Evolutionary conservation across 225 moss, liverwort and hornwort species (phyloP).

Genomic region (Sphagnum tenellum): DNA sequence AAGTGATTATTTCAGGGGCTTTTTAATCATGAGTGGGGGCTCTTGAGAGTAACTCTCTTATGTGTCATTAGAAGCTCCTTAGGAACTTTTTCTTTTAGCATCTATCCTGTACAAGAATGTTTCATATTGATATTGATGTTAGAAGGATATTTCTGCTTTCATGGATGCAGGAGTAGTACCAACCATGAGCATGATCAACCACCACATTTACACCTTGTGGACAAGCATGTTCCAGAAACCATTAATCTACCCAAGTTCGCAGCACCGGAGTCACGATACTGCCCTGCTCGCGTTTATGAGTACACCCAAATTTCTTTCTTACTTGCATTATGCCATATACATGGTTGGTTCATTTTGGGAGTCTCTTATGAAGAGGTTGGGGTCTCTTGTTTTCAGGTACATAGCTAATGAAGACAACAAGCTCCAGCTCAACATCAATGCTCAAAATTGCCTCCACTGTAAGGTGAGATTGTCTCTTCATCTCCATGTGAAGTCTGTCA

Average conservation of each 20-base stretch:
- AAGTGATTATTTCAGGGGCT: too few species aligned
- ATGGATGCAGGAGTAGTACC: constrained; percentile 63
- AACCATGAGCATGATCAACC: constrained; percentile 93
- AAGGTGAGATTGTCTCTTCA: constrained; percentile 36
- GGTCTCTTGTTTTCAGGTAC: constrained; percentile 28
- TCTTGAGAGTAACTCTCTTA: too few species aligned
- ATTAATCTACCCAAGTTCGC: constrained; percentile 63
- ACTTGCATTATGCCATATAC: too few species aligned
- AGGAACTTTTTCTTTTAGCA: too few species aligned
- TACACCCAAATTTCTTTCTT: constrained; percentile 4
- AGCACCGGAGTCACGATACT: constrained; percentile 67
- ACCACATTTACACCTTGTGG: constrained; percentile 55
- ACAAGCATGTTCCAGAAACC: constrained; percentile 35
- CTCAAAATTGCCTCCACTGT: constrained; percentile 93
- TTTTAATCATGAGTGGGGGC: too few species aligned
- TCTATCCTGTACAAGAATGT: too few species aligned
- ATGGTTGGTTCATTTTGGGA: not conserved
- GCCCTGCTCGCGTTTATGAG: constrained; percentile 89
- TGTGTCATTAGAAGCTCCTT: too few species aligned
- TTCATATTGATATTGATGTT: too few species aligned
- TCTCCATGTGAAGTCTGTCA: not conserved
- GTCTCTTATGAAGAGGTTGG: constrained; percentile 2
- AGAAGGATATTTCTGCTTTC: too few species aligned
- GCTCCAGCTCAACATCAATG: constrained; percentile 58
- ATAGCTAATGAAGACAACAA: constrained; percentile 44